Percentiles rank a stretch among this genome's conserved stretches.
These are phyloP conservation scores for Solanum sitiens DNA, from an alignment of 257 asterid genomes.

Conservation along the genomic window DNA sequence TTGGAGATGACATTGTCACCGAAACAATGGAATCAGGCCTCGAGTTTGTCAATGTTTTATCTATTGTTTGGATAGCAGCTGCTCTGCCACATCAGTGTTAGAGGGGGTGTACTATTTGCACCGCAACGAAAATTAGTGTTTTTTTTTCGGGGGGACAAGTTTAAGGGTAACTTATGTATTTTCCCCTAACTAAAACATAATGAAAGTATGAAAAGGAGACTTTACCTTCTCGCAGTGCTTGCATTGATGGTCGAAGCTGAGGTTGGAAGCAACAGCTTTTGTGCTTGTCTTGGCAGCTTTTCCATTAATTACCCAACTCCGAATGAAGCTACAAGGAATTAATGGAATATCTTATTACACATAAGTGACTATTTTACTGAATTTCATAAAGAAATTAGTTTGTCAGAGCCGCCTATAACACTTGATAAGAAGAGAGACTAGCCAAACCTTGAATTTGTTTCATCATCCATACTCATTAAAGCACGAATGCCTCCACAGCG, in stretches of 20 bases:
- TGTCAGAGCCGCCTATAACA: background rate
- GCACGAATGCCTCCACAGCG: constrained; percentile 97
- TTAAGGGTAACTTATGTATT: background rate
- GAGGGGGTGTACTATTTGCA: background rate
- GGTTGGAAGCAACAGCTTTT: constrained; percentile 63
- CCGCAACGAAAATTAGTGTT: background rate
- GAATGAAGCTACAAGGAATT: constrained; percentile 64
- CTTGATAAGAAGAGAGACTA: background rate
- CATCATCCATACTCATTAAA: constrained; percentile 83
- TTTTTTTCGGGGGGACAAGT: background rate
- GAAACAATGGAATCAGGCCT: background rate
- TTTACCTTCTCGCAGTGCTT: constrained; percentile 91
- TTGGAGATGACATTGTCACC: background rate
- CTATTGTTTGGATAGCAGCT: background rate
- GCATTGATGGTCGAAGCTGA: constrained; percentile 83
- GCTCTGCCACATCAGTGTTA: background rate
- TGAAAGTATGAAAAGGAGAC: background rate
- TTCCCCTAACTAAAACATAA: background rate
- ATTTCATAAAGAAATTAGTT: background rate
- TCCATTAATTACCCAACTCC: constrained; percentile 69
- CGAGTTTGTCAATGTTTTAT: background rate
- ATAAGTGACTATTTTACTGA: background rate
- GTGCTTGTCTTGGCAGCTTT: constrained; percentile 61
- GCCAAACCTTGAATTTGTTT: constrained; percentile 46
- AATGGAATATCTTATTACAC: background rate